Evolutionary conservation across 495 filamentous ascomycete species (phyloP).

Genomic region (Cladorrhinum samala): DNA sequence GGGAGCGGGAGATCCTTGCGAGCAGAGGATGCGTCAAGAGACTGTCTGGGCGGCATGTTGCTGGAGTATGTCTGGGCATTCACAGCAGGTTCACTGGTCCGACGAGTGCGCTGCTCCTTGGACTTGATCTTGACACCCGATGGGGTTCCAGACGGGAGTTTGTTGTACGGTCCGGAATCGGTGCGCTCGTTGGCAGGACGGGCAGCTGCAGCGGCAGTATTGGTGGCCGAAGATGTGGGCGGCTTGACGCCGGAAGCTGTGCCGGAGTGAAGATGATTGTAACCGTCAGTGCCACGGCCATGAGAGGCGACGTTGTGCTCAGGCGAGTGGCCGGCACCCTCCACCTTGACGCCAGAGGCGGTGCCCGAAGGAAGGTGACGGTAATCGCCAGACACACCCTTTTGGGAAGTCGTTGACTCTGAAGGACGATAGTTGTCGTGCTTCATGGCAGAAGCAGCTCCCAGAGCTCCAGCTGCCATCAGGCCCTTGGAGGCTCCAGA

Average conservation of each 20-base stretch:
- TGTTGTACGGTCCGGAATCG: constrained; percentile 14
- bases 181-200: neutral
- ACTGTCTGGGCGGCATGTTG: neutral
- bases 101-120: neutral
- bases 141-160: constrained; percentile 19
- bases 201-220: neutral
- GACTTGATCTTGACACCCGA: constrained; percentile 22
- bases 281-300: too few species aligned
- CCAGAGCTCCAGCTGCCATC: neutral
- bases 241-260: constrained; percentile 27
- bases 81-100: neutral
- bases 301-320: too few species aligned
- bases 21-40: neutral
- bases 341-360: neutral
- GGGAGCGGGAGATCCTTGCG: constrained; percentile 4
- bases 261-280: constrained; percentile 25
- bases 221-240: neutral
- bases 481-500: neutral
- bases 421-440: neutral
- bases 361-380: neutral
- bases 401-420: neutral
- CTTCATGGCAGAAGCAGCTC: neutral
- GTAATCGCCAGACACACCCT: neutral
- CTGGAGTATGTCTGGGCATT: constrained; percentile 8
- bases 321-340: too few species aligned